A percentile compares a stretch with the other conserved stretches of the same genome.
phyloP scores from a whole-genome alignment of 2,329 filamentous ascomycete genomes.

The Aspergillus tamarii region DNA sequence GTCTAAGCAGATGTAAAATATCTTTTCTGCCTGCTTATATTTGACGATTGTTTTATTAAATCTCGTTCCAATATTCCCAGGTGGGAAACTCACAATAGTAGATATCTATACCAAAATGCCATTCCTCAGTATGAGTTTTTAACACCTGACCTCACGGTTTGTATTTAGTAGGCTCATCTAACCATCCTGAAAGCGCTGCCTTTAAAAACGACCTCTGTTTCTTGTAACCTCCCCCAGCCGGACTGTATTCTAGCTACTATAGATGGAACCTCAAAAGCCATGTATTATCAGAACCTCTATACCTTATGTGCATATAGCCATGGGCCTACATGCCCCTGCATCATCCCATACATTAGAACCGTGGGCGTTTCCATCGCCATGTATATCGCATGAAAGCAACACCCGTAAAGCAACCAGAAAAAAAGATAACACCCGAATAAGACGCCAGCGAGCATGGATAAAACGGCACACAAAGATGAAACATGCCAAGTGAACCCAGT shows the following conservation, averaged over 20 bases:
- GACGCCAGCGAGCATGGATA: neutral
- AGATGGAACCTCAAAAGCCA: neutral
- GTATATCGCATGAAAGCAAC: constrained; percentile 16
- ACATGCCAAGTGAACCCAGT: neutral
- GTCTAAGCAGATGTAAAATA: constrained; percentile 13
- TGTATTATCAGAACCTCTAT: constrained; percentile 11
- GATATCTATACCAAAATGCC: neutral
- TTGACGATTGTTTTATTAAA: neutral
- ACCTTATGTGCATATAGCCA: constrained; percentile 12
- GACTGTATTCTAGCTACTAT: neutral
- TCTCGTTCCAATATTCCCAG: neutral
- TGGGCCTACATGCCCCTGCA: constrained; percentile 7
- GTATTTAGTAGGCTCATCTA: neutral
- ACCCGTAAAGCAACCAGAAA: constrained; percentile 7
- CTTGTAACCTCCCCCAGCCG: neutral
- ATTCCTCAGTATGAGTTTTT: neutral
- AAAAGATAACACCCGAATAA: neutral
- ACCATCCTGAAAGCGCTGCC: neutral
- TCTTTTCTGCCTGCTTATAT: neutral
- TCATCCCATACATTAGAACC: constrained; percentile 16
- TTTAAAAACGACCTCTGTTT: neutral
- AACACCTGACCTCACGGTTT: neutral
- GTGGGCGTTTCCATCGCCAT: constrained; percentile 13
- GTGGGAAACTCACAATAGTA: neutral
- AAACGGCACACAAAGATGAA: neutral